Percentiles rank a stretch among this genome's conserved stretches.
Conservation (phyloP, 176 grass and related monocot genomes). For the Chrysopogon serrulatus region DNA sequence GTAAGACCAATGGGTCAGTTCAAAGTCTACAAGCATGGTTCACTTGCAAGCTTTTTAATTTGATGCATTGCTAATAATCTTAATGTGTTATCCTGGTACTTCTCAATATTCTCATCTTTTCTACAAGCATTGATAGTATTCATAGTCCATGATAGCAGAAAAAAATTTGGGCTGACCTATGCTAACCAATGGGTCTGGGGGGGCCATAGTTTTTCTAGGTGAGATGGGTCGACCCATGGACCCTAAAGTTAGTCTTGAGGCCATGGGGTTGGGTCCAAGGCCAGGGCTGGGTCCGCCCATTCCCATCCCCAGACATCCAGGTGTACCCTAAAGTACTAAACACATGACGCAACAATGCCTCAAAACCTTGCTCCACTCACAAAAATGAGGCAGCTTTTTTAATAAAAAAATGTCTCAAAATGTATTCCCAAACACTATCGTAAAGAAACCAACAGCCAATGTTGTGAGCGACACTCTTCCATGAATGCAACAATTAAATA, state of each 20-base stretch:
- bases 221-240: too few species aligned
- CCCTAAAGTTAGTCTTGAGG: too few species aligned
- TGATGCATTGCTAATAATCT: neutral
- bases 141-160: neutral
- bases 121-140: neutral
- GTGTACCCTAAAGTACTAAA: too few species aligned
- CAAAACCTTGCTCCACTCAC: neutral
- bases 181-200: too few species aligned
- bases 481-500: neutral
- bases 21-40: neutral
- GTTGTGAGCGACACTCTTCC: neutral
- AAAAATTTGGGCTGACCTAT: too few species aligned
- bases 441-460: neutral
- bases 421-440: neutral
- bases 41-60: neutral
- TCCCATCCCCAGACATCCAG: too few species aligned
- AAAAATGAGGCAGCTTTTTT: neutral
- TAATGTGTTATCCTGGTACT: neutral
- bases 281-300: too few species aligned
- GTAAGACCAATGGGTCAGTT: neutral
- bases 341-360: too few species aligned
- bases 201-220: too few species aligned
- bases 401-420: neutral
- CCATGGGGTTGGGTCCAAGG: too few species aligned
- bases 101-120: neutral